Percentiles rank a stretch among this genome's conserved stretches.
These are phyloP conservation scores for Phytophthora fragariae DNA, from an alignment of 352 stramenopile species.

Conservation along the genomic window DNA sequence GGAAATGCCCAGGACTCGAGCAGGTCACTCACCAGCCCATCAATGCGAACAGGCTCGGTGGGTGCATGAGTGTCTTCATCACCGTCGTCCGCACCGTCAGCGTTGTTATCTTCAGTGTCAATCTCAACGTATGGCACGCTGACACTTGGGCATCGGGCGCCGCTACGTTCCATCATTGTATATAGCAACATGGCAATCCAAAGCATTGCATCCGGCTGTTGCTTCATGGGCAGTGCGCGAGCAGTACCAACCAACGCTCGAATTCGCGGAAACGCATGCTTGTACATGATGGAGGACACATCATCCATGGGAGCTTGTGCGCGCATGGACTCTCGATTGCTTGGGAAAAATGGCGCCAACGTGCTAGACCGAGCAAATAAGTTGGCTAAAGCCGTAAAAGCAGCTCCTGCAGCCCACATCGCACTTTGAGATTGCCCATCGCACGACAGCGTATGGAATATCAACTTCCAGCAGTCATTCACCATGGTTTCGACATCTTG, in stretches of 20 bases:
- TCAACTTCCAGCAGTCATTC: conserved; percentile 83
- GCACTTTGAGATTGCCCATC: conserved; percentile 24
- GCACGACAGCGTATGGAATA: conserved; percentile 69
- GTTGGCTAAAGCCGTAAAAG: conserved; percentile 68
- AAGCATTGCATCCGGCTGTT: conserved; percentile 64
- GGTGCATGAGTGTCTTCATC: conserved; percentile 49
- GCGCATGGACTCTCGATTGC: conserved; percentile 30
- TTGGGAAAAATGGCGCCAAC: conserved; percentile 42
- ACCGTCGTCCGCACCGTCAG: conserved; percentile 46
- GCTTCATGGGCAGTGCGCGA: conserved; percentile 59
- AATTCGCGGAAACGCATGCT: conserved; percentile 69
- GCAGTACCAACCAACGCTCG: conserved; percentile 51
- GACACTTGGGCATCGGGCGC: conserved; percentile 65
- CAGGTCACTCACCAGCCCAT: conserved; percentile 57
- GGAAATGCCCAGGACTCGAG: conserved; percentile 69
- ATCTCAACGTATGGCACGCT: conserved; percentile 79
- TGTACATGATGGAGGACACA: conserved; percentile 68
- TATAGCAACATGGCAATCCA: conserved; percentile 83
- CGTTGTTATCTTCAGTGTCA: conserved; percentile 45
- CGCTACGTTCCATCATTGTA: conserved; percentile 86
- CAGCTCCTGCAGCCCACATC: conserved; percentile 41
- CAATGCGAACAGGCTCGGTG: conserved; percentile 62
- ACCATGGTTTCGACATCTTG: conserved; percentile 83
- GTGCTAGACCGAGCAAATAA: conserved; percentile 60
- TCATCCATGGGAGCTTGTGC: conserved; percentile 70